Conservation (phyloP, 2,329 filamentous ascomycete species). For the Keithomyces neogunnii region DNA sequence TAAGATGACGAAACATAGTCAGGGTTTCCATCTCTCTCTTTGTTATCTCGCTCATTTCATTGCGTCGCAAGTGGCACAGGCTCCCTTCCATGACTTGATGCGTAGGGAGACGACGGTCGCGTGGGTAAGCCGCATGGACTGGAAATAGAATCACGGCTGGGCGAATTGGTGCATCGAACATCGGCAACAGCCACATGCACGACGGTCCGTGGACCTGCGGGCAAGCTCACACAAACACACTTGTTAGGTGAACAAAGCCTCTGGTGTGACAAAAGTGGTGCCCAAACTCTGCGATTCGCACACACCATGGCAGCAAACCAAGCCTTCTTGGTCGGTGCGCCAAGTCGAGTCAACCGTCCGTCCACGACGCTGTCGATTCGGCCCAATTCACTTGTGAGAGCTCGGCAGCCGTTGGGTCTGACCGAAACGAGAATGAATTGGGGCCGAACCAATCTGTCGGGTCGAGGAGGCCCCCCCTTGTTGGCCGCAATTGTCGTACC, state of each 20-base stretch:
- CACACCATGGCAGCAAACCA: background rate
- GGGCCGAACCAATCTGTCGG: slow-evolving; percentile 9
- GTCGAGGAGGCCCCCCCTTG: slow-evolving; percentile 3
- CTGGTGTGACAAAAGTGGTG: background rate
- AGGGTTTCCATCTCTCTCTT: no score
- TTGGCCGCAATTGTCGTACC: slow-evolving; percentile 2
- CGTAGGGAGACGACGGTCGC: background rate
- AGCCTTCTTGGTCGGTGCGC: background rate
- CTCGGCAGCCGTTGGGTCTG: slow-evolving; percentile 1
- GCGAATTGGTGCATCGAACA: background rate
- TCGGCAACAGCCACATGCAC: background rate
- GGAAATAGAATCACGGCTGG: background rate
- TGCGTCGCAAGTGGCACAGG: background rate
- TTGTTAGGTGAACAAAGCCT: background rate
- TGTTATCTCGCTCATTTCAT: background rate
- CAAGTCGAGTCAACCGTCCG: background rate
- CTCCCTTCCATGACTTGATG: background rate
- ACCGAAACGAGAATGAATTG: slow-evolving; percentile 4
- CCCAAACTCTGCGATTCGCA: background rate
- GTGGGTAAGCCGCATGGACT: background rate
- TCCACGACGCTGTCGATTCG: background rate
- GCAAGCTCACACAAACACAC: background rate
- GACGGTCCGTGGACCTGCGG: background rate
- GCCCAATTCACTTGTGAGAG: background rate
- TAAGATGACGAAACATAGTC: no score